A percentile compares a stretch with the other conserved stretches of the same genome.
Conservation (phyloP, 2,329 filamentous ascomycete species). For the Biscogniauxia sp. region DNA sequence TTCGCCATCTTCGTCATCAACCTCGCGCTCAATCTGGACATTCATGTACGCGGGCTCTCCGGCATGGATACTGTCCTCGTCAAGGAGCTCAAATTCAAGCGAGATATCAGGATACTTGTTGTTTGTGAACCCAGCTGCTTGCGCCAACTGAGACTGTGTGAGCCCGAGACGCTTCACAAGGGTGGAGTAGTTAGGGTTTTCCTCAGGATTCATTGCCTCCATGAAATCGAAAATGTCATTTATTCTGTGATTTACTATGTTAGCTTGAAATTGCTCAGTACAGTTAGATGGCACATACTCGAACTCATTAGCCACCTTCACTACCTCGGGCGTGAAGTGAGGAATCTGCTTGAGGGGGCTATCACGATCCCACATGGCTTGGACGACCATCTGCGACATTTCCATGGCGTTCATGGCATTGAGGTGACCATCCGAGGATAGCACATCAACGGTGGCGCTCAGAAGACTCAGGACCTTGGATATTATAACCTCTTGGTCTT, state of each 20-base stretch:
- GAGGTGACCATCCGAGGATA: conserved; percentile 91
- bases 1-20: conserved; percentile 66
- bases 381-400: conserved; percentile 98
- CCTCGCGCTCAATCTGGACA: conserved; percentile 80
- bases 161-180: conserved; percentile 78
- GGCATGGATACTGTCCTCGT: conserved; percentile 74
- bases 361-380: conserved; percentile 98
- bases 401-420: conserved; percentile 99
- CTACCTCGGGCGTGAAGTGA: conserved; percentile 80
- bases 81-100: conserved; percentile 81
- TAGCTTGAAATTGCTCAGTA: conserved; percentile 15
- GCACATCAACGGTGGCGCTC: conserved; percentile 88
- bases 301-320: conserved; percentile 78
- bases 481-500: conserved; percentile 88
- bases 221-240: conserved; percentile 97
- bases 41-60: conserved; percentile 80
- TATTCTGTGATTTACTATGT: conserved; percentile 52
- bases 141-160: conserved; percentile 74
- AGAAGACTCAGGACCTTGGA: conserved; percentile 83
- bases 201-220: conserved; percentile 95
- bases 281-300: conserved; percentile 51
- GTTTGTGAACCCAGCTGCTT: conserved; percentile 95
- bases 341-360: conserved; percentile 97
- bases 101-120: conserved; percentile 94
- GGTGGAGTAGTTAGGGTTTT: conserved; percentile 77